Conservation (phyloP, 352 stramenopile genomes). For the Peronospora belbahrii region DNA sequence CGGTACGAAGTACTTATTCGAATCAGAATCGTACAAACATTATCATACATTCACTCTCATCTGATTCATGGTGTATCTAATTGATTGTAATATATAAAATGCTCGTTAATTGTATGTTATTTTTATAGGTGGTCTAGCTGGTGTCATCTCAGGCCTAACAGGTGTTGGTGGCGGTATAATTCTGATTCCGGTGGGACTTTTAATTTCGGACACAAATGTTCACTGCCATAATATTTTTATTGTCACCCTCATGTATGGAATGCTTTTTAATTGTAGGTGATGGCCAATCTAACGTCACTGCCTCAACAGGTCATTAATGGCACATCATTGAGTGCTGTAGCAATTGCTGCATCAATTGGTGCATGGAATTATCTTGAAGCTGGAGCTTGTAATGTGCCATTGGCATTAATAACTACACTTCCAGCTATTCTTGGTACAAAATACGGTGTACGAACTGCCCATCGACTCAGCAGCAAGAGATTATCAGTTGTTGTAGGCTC, state of each 20-base stretch:
- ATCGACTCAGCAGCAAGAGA: conserved; percentile 65
- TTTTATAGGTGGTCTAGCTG: conserved; percentile 41
- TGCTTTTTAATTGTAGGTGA: conserved; percentile 32
- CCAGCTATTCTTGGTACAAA: conserved; percentile 70
- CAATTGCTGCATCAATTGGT: conserved; percentile 52
- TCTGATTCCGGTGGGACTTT: conserved; percentile 58
- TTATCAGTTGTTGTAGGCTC: conserved; percentile 67
- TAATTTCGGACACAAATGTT: neutral
- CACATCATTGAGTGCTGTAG: conserved; percentile 76
- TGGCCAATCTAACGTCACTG: conserved; percentile 75
- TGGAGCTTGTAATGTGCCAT: conserved; percentile 66
- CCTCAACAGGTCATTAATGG: conserved; percentile 78
- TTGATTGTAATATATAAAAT: neutral
- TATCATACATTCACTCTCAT: too few species aligned
- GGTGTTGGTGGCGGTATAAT: conserved; percentile 77
- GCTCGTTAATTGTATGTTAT: conserved; percentile 6
- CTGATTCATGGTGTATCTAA: too few species aligned
- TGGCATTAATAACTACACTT: conserved; percentile 64
- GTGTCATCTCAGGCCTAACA: conserved; percentile 69
- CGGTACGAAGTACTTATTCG: conserved; percentile 18
- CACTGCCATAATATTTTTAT: neutral
- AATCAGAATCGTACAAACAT: too few species aligned
- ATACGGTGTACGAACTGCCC: conserved; percentile 69
- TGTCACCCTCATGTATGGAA: too few species aligned
- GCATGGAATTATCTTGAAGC: conserved; percentile 65